Base-by-base conservation (phyloP, 345 rosid genomes). In the Aegle marmelos region DNA sequence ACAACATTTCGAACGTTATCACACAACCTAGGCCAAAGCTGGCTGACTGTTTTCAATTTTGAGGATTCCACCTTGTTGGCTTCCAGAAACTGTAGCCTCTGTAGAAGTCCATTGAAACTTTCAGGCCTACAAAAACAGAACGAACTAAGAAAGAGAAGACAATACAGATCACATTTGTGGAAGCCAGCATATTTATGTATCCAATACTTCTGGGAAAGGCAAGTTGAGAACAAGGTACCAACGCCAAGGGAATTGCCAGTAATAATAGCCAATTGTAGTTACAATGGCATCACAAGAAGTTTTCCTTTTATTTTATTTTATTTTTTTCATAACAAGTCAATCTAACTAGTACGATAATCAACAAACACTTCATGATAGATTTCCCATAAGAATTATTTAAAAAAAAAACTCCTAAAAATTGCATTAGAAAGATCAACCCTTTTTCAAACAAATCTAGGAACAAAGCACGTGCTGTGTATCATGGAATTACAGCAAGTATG, bases 91-190 rank as follows among this genome's bases (percentile, higher is more conserved):
- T 33, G 77, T 76, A 90, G 74, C 84, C 85, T 88, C 84, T 80
- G 86, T 56, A 87, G 84, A 56, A 90, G 89, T 72, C 84, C 86
- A 50, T 80, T 64, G 80, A 88, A 88, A 53, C 76, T 85, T 74
- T 85, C 86, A 13, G 92, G 90, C 89, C 92, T 89, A 73, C 45
- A 62, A 45, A 71, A 60, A 45, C 72, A 41, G 41, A 78, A 41
- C 53, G 36, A 24, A 36, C 64, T 64, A 27, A 62, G 72, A 70
- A 74, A 36, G 69, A 33, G 33, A 14, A 59, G 37, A 53, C 25
- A 56, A 24, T 5, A 68, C 2, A 61, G 63, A 65, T 39, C 41
- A 64, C 19, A 45, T 45, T 73, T 19, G 54, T 8, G 27, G 36
- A 33, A 30, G 2, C 33, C 41, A 48, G 34, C 27, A 70, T 25